Base-by-base conservation (phyloP, 2,329 filamentous ascomycete species). In the Penicillium freii region DNA sequence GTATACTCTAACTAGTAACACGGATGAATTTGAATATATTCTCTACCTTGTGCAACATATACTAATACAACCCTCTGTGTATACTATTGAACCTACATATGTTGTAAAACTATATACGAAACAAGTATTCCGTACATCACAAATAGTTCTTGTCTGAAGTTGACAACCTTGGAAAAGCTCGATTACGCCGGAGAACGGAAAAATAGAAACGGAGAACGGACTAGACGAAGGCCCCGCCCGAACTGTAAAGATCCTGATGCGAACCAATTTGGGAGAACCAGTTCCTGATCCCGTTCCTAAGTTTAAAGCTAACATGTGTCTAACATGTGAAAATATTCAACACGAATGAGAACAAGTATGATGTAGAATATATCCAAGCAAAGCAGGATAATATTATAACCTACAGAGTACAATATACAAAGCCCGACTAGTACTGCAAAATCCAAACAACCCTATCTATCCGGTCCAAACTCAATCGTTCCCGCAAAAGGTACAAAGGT, bases 381-480 rank as follows among this genome's bases (percentile, higher is more conserved):
- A 44, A 44, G 15, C 15, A 29, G 10, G 17, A 19, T 10, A 29
- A 13, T n/a, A 7, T n/a, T 7, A 25, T 9, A 15, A 23, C 40
- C 9, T 44, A 17, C 10, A 4, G 8, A 5, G 19, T 45, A 19
- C 23, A 27, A n/a, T n/a, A 19, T n/a, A 39, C 36, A 19, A 44
- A 7, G 15, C 2, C 15, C 19, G 40, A 42, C 21, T 15, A 23
- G 23, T 23, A 21, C 34, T 31, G 19, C 45, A 54, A 40, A 45
- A 34, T 17, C 23, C 25, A 11, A 19, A 19, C 34, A 54, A 51
- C 52, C 29, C 38, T 55, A 55, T 55, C 42, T 56, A 52, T 52
- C 54, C 48, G 25, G 40, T 36, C 27, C 1, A 56, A 46, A 56
- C 54, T 51, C 42, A 56, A 56, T 52, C 48, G 46, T 51, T 27